Evolutionary conservation across 352 stramenopile species (phyloP).

Genomic region (Paralagenidium karlingii): DNA sequence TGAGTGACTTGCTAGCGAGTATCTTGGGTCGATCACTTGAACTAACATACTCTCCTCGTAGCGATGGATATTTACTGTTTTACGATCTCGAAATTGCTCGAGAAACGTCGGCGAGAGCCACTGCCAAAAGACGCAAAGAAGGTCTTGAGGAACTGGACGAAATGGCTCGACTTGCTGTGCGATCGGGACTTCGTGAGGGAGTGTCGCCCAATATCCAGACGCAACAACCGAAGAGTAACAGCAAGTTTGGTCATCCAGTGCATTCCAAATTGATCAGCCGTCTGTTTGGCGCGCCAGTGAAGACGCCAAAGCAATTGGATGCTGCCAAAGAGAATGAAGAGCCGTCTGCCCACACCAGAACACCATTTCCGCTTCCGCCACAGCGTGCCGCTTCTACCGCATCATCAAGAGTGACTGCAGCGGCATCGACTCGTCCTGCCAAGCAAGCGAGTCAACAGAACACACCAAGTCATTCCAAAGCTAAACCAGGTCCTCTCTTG

Average conservation of each 20-base stretch:
- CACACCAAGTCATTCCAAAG: background rate
- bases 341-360: background rate
- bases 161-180: conserved; percentile 17
- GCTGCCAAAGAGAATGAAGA: background rate
- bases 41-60: conserved; percentile 6
- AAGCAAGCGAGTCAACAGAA: no score
- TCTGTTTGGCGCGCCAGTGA: conserved; percentile 35
- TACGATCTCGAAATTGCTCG: conserved; percentile 72
- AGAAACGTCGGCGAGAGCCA: conserved; percentile 30
- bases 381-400: background rate
- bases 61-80: conserved; percentile 62
- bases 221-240: background rate
- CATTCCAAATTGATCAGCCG: conserved; percentile 58
- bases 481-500: background rate
- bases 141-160: conserved; percentile 29
- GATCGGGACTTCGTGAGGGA: conserved; percentile 36
- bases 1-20: conserved; percentile 10
- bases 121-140: conserved; percentile 20
- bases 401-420: no score
- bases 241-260: no score
- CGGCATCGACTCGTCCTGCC: background rate
- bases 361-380: background rate
- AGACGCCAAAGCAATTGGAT: background rate
- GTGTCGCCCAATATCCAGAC: no score
- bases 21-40: background rate